Evolutionary conservation across 148 eudicot species (phyloP), one percentile per base, ranked within the genome.

Genomic region (Cornus kousa): DNA sequence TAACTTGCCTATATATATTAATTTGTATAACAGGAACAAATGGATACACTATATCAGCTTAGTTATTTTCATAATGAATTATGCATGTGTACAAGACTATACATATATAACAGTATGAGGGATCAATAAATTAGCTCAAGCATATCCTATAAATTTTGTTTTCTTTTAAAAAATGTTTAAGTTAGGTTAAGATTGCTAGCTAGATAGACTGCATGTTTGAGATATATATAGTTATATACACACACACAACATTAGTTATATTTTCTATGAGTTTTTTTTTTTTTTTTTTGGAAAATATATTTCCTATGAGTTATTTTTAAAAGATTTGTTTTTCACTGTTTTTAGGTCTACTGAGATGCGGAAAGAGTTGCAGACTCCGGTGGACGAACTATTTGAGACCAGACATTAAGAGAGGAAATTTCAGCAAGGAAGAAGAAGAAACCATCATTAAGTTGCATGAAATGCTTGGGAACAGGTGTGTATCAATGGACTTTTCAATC

Each of bases 351-450:
- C 65, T 89, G 68, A 81, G 97, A 74, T 93, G 97, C 72, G 97
- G 97, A 70, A 93, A 93, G 78, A 93, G 97, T 81, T 93, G 97
- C 82, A 83, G 97, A 74, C 85, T 93, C 9, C 83, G 97, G 13
- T 93, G 97, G 97, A 91, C 75, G 4, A 92, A 92, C 57, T 92
- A 92, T 71, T 66, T 92, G 76, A 81, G 79, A 73, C 97, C 97
- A 0, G 97, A 91, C 76, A 89, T 93, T 19, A 93, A 91, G 81
- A 88, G 97, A 73, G 97, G 97, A 9, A 87, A 88, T 72, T 91
- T 93, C 84, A 84, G 85, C 46, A 81, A 74, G 62, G 93, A 91
- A 77, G 97, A 93, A 81, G 97, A 93, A 67, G 93, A 93, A 6
- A 72, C 88, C 13, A 89, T 93, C 71, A 84, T 91, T 76, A 75